These are phyloP conservation scores for Tricholoma terreum DNA, from an alignment of 768 basidiomycete genomes.

Conservation along the genomic window DNA sequence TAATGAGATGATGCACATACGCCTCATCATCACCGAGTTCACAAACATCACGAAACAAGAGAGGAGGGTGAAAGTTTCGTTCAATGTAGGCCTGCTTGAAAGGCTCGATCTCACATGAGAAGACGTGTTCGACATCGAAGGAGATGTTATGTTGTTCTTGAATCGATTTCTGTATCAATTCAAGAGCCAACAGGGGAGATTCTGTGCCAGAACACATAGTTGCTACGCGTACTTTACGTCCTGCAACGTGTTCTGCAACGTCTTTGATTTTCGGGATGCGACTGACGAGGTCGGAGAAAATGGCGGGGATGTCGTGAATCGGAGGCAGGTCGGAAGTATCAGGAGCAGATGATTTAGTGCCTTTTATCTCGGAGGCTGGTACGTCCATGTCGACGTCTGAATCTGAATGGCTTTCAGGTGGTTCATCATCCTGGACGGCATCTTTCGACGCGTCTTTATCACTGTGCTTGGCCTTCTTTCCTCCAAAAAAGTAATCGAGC, in stretches of 20 bases:
- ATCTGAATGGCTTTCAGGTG: constrained; percentile 27
- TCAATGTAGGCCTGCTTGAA: constrained; percentile 99
- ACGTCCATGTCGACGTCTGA: constrained; percentile 33
- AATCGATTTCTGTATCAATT: constrained; percentile 76
- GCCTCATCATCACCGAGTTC: constrained; percentile 79
- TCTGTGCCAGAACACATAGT: constrained; percentile 99
- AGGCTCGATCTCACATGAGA: constrained; percentile 96
- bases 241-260: constrained; percentile 63
- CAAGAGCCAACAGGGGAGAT: constrained; percentile 87
- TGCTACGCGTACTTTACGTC: constrained; percentile 86
- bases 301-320: constrained; percentile 63
- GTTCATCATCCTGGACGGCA: constrained; percentile 30
- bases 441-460: constrained; percentile 32
- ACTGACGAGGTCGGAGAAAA: constrained; percentile 73
- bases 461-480: constrained; percentile 32
- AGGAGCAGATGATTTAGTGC: constrained; percentile 39
- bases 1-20: constrained; percentile 40
- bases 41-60: constrained; percentile 92
- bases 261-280: constrained; percentile 62
- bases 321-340: constrained; percentile 74
- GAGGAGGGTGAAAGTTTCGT: constrained; percentile 88
- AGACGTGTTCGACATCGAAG: constrained; percentile 84
- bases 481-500: constrained; percentile 53
- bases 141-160: constrained; percentile 60
- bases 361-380: constrained; percentile 27